Base-by-base conservation (phyloP, 192 early-diverging fungal species). In the Hyaloraphidium curvatum region DNA sequence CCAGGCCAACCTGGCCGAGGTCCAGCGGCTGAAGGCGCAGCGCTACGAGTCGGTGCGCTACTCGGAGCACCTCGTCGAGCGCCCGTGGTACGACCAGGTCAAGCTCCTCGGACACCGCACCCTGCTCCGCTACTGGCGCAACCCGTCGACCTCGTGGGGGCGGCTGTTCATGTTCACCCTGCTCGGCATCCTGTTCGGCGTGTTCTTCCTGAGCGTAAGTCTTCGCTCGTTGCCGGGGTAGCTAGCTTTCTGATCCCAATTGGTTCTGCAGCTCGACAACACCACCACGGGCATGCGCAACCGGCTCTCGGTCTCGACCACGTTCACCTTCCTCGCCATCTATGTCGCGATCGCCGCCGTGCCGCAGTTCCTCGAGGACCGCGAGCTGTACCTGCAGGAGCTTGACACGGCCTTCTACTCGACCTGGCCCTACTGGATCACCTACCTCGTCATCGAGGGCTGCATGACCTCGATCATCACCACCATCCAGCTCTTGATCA, bases 221-320 rank as follows among this genome's bases (percentile, higher is more conserved):
- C 33, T n/a, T 11, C 33, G 7, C 7, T n/a, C 7, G 7, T n/a
- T 37, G 7, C 33, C 33, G n/a, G 9, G 33, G 9, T 37, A n/a
- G 9, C 33, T n/a, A n/a, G 33, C 33, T 11, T 7, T 11, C n/a
- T 7, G n/a, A 37, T 37, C 7, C n/a, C n/a, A 7, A 37, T 37
- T 11, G 9, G 9, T n/a, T 11, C 7, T n/a, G n/a, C 33, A 37
- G 33, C 33, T 37, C 33, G n/a, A 7, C 9, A 78, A 80, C 52
- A 74, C 73, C 37, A 73, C 84, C 55, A 80, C 81, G 0, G 69
- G 79, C 13, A 66, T 79, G 13, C 70, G 73, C 13, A 78, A 78
- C 19, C 69, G 65, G 50, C 67, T 77, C 13, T 53, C 69, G 3
- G 62, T 77, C 0, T 76, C 78, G 1, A 68, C 76, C 1, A 62